phyloP scores from a whole-genome alignment of 2,329 filamentous ascomycete genomes.

The Pseudogymnoascus sp. region DNA sequence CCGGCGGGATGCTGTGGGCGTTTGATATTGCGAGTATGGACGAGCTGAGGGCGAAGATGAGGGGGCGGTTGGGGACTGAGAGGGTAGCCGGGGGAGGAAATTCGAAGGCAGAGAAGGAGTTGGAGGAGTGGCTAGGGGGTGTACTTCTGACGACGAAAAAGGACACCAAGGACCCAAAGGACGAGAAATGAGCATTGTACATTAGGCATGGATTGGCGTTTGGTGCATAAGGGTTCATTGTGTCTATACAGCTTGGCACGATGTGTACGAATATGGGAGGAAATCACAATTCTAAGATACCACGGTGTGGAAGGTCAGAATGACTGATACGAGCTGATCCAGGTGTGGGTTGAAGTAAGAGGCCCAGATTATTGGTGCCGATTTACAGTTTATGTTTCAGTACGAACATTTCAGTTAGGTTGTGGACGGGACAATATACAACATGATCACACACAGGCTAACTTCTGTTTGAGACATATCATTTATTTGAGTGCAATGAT shows the following conservation, averaged over 20 bases:
- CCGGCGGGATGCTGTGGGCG: slow-evolving; percentile 66
- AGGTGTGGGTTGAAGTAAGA: neutral
- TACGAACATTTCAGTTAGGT: neutral
- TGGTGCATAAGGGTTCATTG: neutral
- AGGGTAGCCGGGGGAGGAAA: slow-evolving; percentile 31
- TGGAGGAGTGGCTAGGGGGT: slow-evolving; percentile 54
- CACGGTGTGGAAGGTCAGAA: neutral
- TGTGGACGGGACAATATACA: neutral
- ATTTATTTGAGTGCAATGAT: neutral
- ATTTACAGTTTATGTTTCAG: neutral
- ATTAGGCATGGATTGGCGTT: slow-evolving; percentile 1
- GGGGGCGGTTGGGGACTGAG: slow-evolving; percentile 31
- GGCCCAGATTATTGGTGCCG: neutral
- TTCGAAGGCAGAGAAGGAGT: slow-evolving; percentile 48
- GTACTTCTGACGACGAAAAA: slow-evolving; percentile 34
- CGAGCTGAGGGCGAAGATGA: slow-evolving; percentile 51
- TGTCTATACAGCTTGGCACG: neutral
- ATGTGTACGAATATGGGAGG: slow-evolving; percentile 1
- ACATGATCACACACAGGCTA: neutral
- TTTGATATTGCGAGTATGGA: slow-evolving; percentile 66
- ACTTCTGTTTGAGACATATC: neutral
- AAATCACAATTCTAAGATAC: slow-evolving; percentile 8
- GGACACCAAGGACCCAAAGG: neutral
- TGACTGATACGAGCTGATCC: neutral
- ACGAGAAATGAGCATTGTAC: neutral